Percentiles rank a stretch among this genome's conserved stretches.
Evolutionary conservation across 495 filamentous ascomycete genomes (phyloP).

Genomic region (Umbilicaria muhlenbergii): DNA sequence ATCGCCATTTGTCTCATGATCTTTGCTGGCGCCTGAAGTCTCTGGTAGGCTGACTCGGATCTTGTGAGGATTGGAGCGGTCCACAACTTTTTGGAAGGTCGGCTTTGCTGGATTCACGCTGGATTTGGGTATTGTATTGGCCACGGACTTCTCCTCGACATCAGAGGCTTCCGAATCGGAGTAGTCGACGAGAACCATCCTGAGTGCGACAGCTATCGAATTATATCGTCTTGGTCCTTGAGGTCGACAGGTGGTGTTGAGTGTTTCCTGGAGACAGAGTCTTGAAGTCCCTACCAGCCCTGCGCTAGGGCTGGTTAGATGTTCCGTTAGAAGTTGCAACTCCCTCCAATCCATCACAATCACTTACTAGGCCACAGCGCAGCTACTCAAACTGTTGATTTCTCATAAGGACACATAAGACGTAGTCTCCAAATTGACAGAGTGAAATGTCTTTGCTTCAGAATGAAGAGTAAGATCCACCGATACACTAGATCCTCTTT

Average conservation of each 20-base stretch:
- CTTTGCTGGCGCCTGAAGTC: slow-evolving; percentile 23
- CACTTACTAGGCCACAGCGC: too few relatives aligned
- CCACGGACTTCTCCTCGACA: slow-evolving; percentile 24
- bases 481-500: slow-evolving; percentile 1
- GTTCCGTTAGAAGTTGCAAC: too few relatives aligned
- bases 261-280: neutral
- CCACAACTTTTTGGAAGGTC: slow-evolving; percentile 57
- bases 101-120: slow-evolving; percentile 26
- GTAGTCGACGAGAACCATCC: slow-evolving; percentile 67
- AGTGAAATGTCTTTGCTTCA: slow-evolving; percentile 75
- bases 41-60: slow-evolving; percentile 61
- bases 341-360: too few relatives aligned
- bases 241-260: neutral
- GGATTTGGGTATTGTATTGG: slow-evolving; percentile 18
- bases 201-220: slow-evolving; percentile 1
- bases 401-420: too few relatives aligned
- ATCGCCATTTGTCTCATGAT: slow-evolving; percentile 26
- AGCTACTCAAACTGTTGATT: too few relatives aligned
- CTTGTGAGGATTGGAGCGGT: slow-evolving; percentile 64
- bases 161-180: slow-evolving; percentile 76
- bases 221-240: neutral
- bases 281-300: too few relatives aligned
- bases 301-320: too few relatives aligned
- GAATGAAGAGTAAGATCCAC: slow-evolving; percentile 71
- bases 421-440: neutral